Conservation (phyloP, 495 filamentous ascomycete genomes). For the Trichocladium antarcticum region DNA sequence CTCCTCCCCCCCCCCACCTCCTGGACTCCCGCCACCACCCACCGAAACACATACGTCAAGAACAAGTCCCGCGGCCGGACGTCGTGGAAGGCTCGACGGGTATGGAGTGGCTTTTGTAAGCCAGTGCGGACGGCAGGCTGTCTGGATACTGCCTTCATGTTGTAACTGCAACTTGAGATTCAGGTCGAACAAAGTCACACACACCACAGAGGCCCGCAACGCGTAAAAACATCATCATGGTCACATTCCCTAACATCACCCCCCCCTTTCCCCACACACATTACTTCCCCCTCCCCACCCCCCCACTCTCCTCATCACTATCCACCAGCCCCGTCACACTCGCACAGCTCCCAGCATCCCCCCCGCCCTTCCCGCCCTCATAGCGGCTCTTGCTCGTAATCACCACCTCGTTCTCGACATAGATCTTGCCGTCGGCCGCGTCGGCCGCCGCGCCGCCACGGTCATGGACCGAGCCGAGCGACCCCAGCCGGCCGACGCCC, state of each 20-base stretch:
- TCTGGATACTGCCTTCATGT: too few relatives aligned
- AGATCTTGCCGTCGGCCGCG: neutral
- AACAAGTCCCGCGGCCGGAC: conserved; percentile 18
- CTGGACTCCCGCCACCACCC: conserved; percentile 23
- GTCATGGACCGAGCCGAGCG: too few relatives aligned
- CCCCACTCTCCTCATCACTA: neutral
- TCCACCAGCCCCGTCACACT: conserved; percentile 11
- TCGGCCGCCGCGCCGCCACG: too few relatives aligned
- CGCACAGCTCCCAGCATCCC: conserved; percentile 4
- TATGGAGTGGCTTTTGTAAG: too few relatives aligned
- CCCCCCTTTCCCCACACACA: neutral
- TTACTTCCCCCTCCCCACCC: neutral
- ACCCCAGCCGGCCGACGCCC: too few relatives aligned
- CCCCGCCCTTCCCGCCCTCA: neutral
- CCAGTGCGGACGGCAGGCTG: too few relatives aligned
- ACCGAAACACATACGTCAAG: conserved; percentile 35
- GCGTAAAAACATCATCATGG: too few relatives aligned
- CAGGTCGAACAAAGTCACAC: too few relatives aligned
- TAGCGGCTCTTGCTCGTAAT: neutral
- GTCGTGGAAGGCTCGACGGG: too few relatives aligned
- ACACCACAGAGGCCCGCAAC: too few relatives aligned
- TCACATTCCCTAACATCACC: too few relatives aligned
- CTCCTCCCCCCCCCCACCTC: conserved; percentile 20
- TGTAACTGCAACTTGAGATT: too few relatives aligned
- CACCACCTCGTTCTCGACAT: neutral